These are phyloP conservation scores for Barnettozyma populi DNA, from an alignment of 805 yeast genomes.

Conservation along the genomic window DNA sequence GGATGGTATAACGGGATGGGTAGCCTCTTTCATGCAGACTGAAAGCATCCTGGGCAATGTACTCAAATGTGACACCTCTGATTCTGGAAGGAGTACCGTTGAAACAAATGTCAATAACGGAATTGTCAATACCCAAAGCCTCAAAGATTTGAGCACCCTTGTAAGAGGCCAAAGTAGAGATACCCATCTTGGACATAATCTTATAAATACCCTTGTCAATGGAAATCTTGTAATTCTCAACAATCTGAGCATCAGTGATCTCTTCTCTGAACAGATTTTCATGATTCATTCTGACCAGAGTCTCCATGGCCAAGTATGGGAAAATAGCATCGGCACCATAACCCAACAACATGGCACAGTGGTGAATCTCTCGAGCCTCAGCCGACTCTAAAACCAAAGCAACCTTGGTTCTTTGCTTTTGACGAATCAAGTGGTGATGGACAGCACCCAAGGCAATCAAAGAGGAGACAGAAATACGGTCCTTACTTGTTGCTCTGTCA, in stretches of 20 bases:
- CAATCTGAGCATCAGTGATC: constrained; percentile 52
- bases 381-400: constrained; percentile 91
- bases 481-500: constrained; percentile 57
- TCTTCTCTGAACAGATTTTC: constrained; percentile 65
- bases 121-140: constrained; percentile 91
- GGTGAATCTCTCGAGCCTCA: constrained; percentile 97
- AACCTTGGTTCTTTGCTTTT: constrained; percentile 92
- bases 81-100: constrained; percentile 97
- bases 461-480: constrained; percentile 77
- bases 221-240: constrained; percentile 77
- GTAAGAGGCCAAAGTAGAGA: constrained; percentile 95
- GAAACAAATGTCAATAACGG: constrained; percentile 92
- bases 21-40: constrained; percentile 89
- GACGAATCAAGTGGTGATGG: constrained; percentile 92
- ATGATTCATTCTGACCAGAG: constrained; percentile 74
- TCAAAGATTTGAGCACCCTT: constrained; percentile 99
- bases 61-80: constrained; percentile 91
- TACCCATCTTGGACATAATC: constrained; percentile 99
- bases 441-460: constrained; percentile 94
- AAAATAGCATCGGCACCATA: constrained; percentile 96
- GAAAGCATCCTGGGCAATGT: constrained; percentile 94
- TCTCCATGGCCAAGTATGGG: constrained; percentile 91
- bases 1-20: constrained; percentile 71
- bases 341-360: constrained; percentile 88
- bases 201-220: constrained; percentile 88